phyloP scores from a whole-genome alignment of 2,329 filamentous ascomycete species.

The Epichloe scottii region DNA sequence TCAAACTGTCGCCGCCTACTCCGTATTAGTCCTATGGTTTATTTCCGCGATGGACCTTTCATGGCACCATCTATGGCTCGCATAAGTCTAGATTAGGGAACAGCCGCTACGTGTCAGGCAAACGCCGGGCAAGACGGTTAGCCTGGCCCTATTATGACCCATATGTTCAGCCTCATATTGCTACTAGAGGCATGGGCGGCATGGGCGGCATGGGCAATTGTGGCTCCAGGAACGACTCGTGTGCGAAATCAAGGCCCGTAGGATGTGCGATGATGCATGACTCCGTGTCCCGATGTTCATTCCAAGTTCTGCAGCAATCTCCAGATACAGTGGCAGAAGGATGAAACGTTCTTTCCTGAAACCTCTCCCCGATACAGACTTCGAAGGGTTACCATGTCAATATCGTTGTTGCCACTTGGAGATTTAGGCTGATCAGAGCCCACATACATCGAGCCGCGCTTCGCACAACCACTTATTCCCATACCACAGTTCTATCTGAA shows the following conservation, averaged over 20 bases:
- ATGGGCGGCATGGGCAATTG: constrained; percentile 6
- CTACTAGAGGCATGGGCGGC: constrained; percentile 13
- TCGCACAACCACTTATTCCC: neutral
- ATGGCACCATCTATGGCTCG: neutral
- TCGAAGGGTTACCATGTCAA: neutral
- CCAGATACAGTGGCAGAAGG: neutral
- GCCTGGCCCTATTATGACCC: neutral
- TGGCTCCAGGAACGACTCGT: neutral
- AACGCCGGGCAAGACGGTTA: neutral
- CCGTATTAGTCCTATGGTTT: neutral
- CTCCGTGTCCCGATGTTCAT: neutral
- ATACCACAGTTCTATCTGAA: neutral
- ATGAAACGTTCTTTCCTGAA: neutral
- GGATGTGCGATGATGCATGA: neutral
- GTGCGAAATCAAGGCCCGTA: neutral
- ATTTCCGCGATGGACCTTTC: neutral
- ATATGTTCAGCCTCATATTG: neutral
- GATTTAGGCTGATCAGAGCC: neutral
- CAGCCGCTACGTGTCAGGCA: neutral
- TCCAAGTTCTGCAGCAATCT: neutral
- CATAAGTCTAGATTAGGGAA: neutral
- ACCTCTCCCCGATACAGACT: neutral
- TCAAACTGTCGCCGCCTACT: neutral
- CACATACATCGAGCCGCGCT: neutral
- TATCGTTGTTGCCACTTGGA: neutral